These are phyloP conservation scores for Xylariaceae sp. DNA, from an alignment of 2,329 filamentous ascomycete genomes.

Conservation along the genomic window DNA sequence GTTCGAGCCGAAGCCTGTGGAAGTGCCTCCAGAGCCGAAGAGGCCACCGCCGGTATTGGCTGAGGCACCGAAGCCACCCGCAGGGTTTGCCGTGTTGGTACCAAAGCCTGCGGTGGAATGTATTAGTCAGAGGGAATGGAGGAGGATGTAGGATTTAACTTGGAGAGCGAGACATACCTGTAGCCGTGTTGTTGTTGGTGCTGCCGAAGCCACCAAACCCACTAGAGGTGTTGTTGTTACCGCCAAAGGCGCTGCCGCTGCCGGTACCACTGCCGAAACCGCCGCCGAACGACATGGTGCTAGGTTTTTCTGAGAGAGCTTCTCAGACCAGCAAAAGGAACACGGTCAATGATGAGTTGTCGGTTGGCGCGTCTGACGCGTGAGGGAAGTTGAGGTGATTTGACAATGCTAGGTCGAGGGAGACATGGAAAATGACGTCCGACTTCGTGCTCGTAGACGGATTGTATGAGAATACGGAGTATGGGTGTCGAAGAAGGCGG, in stretches of 20 bases:
- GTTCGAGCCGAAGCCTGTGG: conserved; percentile 49
- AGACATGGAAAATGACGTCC: conserved; percentile 38
- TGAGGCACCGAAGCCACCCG: conserved; percentile 43
- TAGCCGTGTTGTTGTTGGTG: conserved; percentile 48
- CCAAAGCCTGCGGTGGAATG: conserved; percentile 39
- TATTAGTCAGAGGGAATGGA: conserved; percentile 14
- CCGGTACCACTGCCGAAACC: conserved; percentile 60
- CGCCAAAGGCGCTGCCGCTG: conserved; percentile 58
- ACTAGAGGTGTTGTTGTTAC: conserved; percentile 58
- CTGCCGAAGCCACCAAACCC: conserved; percentile 66
- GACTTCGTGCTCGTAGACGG: conserved; percentile 12
- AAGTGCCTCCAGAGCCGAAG: conserved; percentile 42
- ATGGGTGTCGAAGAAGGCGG: not conserved
- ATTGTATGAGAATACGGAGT: conserved; percentile 5
- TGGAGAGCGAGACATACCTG: conserved; percentile 57
- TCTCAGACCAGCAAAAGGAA: conserved; percentile 17
- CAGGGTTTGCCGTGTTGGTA: conserved; percentile 32
- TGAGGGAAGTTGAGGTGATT: conserved; percentile 28
- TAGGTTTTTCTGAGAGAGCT: conserved; percentile 25
- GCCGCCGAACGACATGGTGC: conserved; percentile 63
- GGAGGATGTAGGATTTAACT: conserved; percentile 15
- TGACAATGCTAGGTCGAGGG: conserved; percentile 31
- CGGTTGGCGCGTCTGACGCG: conserved; percentile 43
- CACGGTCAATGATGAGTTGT: conserved; percentile 27
- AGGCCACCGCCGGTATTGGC: conserved; percentile 43